Conservation (phyloP, 1,284 basidiomycete genomes). For the Moesziomyces sp. region DNA sequence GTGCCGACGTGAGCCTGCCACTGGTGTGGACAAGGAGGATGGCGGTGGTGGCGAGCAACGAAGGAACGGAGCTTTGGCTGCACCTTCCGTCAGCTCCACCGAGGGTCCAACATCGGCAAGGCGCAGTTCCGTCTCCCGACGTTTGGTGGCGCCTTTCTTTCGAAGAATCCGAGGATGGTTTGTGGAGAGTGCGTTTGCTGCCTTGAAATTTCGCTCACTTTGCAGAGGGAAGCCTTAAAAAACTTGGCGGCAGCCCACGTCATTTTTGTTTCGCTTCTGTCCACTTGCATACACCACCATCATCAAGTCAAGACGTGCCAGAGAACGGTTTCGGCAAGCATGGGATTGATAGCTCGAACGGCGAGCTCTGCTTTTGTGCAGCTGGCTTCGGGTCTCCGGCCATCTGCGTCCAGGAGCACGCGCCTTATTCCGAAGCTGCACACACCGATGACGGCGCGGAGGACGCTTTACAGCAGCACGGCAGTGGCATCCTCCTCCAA, state of each 20-base stretch:
- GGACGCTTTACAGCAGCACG: constrained; percentile 12
- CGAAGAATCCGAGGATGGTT: not conserved
- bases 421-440: not conserved
- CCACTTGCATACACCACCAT: not conserved
- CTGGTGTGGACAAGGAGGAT: not conserved
- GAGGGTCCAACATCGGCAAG: not conserved
- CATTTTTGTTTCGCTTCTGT: not conserved
- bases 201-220: not conserved
- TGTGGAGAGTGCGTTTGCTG: constrained; percentile 17
- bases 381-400: constrained; percentile 2
- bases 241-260: not conserved
- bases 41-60: not conserved
- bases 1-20: not conserved
- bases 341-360: constrained; percentile 12
- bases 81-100: not conserved
- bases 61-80: constrained; percentile 10
- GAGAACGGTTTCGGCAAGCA: not conserved
- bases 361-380: constrained; percentile 1
- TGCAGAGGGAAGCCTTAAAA: not conserved
- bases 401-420: not conserved
- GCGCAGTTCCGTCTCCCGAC: constrained; percentile 27
- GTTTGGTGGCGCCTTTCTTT: constrained; percentile 6
- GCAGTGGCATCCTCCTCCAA: not conserved
- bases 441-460: constrained; percentile 5
- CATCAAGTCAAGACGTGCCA: not conserved